phyloP scores from a whole-genome alignment of 352 stramenopile species.

The Globisporangium sylvaticum region DNA sequence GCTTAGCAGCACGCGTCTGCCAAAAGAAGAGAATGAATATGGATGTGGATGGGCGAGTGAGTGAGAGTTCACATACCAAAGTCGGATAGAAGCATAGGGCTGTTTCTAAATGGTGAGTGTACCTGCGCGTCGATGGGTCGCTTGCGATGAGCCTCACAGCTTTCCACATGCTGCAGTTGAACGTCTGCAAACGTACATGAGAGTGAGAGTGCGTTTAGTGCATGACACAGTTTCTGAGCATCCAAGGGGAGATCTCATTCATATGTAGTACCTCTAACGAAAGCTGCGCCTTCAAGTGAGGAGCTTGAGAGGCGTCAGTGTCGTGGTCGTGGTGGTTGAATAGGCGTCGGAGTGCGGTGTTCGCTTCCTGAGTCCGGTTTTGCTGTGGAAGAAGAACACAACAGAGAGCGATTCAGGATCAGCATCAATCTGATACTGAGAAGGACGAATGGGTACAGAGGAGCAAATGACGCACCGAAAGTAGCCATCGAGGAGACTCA shows the following conservation, averaged over 20 bases:
- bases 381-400: constrained; percentile 25
- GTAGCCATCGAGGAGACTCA: constrained; percentile 65
- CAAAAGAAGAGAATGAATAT: not conserved
- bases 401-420: not conserved
- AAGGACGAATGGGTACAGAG: not conserved
- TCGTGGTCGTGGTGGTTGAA: constrained; percentile 17
- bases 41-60: not conserved
- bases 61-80: not conserved
- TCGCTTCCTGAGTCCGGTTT: constrained; percentile 43
- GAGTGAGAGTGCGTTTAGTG: not conserved
- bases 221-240: not conserved
- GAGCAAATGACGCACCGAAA: constrained; percentile 30
- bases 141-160: constrained; percentile 31
- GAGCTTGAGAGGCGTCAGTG: not conserved
- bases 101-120: not conserved
- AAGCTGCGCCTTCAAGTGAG: constrained; percentile 21
- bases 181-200: constrained; percentile 14
- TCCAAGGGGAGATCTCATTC: not conserved
- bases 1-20: constrained; percentile 49
- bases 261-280: constrained; percentile 5
- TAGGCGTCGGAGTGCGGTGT: constrained; percentile 23
- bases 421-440: too few relatives aligned
- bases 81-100: not conserved
- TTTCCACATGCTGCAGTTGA: constrained; percentile 34
- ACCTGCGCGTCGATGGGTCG: constrained; percentile 37